phyloP scores from a whole-genome alignment of 345 rosid genomes.

The Arabidopsis thaliana region TAIR10.1 NC_003074.8:16868501-16869000 shows the following conservation, averaged over 20 bases:
- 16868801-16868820: slow-evolving; percentile 42
- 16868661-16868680: slow-evolving; percentile 88
- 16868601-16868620: slow-evolving; percentile 15
- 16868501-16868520: slow-evolving; percentile 93
- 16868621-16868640: slow-evolving; percentile 54
- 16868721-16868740: slow-evolving; percentile 41
- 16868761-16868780: slow-evolving; percentile 52
- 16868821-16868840: slow-evolving; percentile 51
- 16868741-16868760: slow-evolving; percentile 66
- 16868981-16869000: slow-evolving; percentile 49
- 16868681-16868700: slow-evolving; percentile 82
- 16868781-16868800: slow-evolving; percentile 55
- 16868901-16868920: background rate
- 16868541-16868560: slow-evolving; percentile 15
- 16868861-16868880: background rate
- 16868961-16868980: background rate
- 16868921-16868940: slow-evolving; percentile 14
- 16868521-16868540: slow-evolving; percentile 91
- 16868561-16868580: background rate
- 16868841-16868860: background rate
- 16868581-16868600: slow-evolving; percentile 1
- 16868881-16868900: slow-evolving; percentile 3
- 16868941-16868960: background rate
- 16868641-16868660: slow-evolving; percentile 82
- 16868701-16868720: slow-evolving; percentile 43